Evolutionary conservation across 331 rosid genomes (phyloP), one percentile per base, ranked within the genome.

Genomic region (Stylosanthes scabra): DNA sequence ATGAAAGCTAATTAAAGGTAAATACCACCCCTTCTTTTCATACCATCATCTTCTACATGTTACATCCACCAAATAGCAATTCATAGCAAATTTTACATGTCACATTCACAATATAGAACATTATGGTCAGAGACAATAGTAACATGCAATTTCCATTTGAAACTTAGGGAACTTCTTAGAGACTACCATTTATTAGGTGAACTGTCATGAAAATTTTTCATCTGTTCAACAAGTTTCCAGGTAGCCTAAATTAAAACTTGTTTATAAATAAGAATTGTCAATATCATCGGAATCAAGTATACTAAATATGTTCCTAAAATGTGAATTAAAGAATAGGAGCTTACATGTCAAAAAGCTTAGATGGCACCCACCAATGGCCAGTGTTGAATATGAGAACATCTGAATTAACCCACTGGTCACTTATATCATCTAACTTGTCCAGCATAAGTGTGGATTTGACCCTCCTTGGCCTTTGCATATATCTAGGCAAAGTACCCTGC

Each of bases 351-450:
- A 86, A 92, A 75, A 92, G 85, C 81, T 92, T 92, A 54, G 92
- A 87, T 8, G 96, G 97, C 51, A 89, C 96, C 97, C 97, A 92
- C 97, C 97, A 92, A 46, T 92, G 97, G 7, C 97, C 97, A n/a
- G 97, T 88, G 72, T 92, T 92, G 87, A 92, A 89, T 66, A 92
- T 84, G 66, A 92, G 86, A 82, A 92, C 76, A 88, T 92, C 96
- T 37, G 97, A 89, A 81, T 86, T 34, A 81, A 88, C 57, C 97
- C 97, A 92, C 66, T 77, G 83, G 10, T 77, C 71, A 79, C 92
- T 88, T 50, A 88, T 85, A 74, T 83, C 79, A 85, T 92, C 96
- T 60, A 92, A 55, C 72, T 66, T 80, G 71, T 92, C 97, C 89
- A 92, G 68, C 42, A 77, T 76, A 66, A 92, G 92, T 7, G 89